Conservation (phyloP, 2,329 filamentous ascomycete genomes). For the Periconia sp. region DNA sequence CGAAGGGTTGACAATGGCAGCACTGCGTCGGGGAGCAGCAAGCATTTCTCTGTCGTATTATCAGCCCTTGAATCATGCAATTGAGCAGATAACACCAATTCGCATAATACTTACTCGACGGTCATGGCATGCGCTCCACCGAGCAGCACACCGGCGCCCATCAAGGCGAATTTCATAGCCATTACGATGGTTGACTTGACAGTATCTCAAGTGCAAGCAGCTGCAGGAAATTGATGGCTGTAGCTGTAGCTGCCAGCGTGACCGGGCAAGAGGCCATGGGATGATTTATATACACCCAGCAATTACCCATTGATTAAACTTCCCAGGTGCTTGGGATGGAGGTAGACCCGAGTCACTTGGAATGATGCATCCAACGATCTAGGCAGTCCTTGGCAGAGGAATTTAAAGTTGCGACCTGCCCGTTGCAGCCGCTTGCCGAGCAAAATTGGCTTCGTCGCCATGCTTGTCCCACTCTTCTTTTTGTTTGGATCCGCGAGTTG, state of each 20-base stretch:
- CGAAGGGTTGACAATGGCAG: constrained; percentile 34
- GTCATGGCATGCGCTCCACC: constrained; percentile 28
- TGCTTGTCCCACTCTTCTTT: neutral
- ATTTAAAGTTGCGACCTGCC: neutral
- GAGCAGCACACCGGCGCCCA: constrained; percentile 29
- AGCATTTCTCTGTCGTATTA: constrained; percentile 17
- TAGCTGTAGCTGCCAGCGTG: neutral
- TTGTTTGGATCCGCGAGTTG: neutral
- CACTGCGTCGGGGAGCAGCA: constrained; percentile 32
- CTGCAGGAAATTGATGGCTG: neutral
- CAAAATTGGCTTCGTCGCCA: neutral
- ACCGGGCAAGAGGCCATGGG: neutral
- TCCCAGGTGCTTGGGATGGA: neutral
- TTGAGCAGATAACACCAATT: neutral
- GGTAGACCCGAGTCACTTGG: too few species aligned
- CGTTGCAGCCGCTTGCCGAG: neutral
- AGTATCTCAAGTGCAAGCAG: constrained; percentile 8
- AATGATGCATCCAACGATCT: neutral
- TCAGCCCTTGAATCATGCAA: neutral
- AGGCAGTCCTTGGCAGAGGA: neutral
- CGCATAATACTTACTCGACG: constrained; percentile 23
- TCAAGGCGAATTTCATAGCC: constrained; percentile 26
- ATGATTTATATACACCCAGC: neutral
- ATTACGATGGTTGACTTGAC: constrained; percentile 19
- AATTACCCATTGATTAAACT: neutral